phyloP scores from a whole-genome alignment of 768 basidiomycete genomes.

The Filobasidium wieringae region DNA sequence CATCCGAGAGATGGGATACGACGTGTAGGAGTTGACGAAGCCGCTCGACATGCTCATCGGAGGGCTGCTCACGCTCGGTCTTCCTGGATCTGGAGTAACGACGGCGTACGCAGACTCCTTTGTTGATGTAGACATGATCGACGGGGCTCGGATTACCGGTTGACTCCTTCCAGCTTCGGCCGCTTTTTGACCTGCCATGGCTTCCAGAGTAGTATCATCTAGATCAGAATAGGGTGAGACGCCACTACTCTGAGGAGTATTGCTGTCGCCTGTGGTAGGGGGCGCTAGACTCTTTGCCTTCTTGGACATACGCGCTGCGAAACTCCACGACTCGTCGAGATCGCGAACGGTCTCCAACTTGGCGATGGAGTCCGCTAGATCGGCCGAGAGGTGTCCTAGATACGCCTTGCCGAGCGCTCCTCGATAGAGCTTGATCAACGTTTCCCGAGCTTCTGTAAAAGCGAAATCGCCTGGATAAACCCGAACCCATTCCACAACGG shows the following conservation, averaged over 20 bases:
- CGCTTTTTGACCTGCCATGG: neutral
- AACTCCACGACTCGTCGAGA: slow-evolving; percentile 30
- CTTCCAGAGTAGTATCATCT: slow-evolving; percentile 15
- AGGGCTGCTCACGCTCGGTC: neutral
- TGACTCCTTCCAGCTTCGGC: neutral
- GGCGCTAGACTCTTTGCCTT: neutral
- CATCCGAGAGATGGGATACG: neutral
- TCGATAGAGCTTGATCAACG: slow-evolving; percentile 20
- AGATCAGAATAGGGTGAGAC: slow-evolving; percentile 10
- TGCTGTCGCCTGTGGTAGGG: neutral
- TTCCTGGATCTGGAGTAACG: neutral
- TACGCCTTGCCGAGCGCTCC: slow-evolving; percentile 19
- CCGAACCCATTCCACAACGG: slow-evolving; percentile 27
- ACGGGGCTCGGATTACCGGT: neutral
- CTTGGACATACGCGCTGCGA: neutral
- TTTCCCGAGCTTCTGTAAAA: slow-evolving; percentile 7
- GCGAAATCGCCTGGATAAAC: slow-evolving; percentile 33
- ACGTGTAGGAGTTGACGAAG: neutral
- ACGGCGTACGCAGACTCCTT: neutral
- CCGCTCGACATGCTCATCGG: neutral
- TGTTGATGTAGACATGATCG: neutral
- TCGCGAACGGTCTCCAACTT: slow-evolving; percentile 19
- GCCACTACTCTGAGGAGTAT: neutral
- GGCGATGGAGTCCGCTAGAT: slow-evolving; percentile 25
- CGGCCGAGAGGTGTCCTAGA: slow-evolving; percentile 29